Conservation (phyloP, 2,329 filamentous ascomycete genomes). For the Escovopsis sp. region DNA sequence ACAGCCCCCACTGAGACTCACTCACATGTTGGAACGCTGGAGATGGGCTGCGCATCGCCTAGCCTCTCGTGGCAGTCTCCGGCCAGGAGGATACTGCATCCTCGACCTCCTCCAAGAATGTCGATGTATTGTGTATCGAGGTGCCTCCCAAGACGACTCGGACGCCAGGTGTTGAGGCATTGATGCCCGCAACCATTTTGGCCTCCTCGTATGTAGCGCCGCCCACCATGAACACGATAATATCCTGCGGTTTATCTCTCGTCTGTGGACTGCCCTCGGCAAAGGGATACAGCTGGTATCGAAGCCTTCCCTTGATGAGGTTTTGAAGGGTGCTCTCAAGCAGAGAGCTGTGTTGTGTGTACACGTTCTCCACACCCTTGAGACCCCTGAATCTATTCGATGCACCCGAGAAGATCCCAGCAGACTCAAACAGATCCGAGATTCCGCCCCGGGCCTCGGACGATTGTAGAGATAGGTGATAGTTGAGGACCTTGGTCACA, state of each 20-base stretch:
- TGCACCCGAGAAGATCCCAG: conserved; percentile 81
- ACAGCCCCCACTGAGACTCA: neutral
- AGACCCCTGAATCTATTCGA: conserved; percentile 82
- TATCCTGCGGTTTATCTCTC: conserved; percentile 89
- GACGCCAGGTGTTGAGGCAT: conserved; percentile 77
- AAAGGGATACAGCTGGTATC: conserved; percentile 82
- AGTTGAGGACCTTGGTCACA: conserved; percentile 68
- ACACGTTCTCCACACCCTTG: conserved; percentile 96
- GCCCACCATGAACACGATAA: conserved; percentile 87
- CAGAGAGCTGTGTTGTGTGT: conserved; percentile 88
- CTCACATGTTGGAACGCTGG: neutral
- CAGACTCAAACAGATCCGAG: conserved; percentile 80
- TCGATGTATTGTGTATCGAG: conserved; percentile 70
- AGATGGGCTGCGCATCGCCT: neutral
- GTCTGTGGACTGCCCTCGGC: conserved; percentile 78
- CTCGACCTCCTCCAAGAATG: conserved; percentile 83
- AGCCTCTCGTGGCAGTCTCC: conserved; percentile 32
- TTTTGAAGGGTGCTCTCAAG: conserved; percentile 81
- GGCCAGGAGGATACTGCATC: conserved; percentile 82
- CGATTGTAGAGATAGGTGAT: conserved; percentile 75
- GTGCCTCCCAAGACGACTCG: conserved; percentile 84
- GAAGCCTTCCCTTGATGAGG: conserved; percentile 78
- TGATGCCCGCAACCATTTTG: conserved; percentile 89
- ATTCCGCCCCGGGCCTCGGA: conserved; percentile 64
- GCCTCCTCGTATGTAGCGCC: conserved; percentile 94